These are phyloP conservation scores for Mycena polygramma DNA, from an alignment of 768 basidiomycete genomes.

Conservation along the genomic window DNA sequence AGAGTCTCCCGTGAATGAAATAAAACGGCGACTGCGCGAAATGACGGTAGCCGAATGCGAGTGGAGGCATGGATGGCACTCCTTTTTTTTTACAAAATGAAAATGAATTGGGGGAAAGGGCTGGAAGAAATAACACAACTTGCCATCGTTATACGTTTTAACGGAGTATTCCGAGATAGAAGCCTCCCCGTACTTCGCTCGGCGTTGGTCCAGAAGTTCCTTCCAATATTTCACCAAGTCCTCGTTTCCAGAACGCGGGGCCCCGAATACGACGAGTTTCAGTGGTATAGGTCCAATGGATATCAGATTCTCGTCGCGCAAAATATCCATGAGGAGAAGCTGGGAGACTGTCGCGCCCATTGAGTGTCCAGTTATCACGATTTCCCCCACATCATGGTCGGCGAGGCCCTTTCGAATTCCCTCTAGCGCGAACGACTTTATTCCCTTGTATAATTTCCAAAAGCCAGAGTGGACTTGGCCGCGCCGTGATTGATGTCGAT, in stretches of 20 bases:
- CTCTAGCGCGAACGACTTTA: slow-evolving; percentile 49
- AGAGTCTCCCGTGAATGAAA: slow-evolving; percentile 61
- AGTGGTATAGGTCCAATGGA: slow-evolving; percentile 49
- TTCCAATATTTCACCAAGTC: slow-evolving; percentile 58
- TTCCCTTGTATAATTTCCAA: slow-evolving; percentile 64
- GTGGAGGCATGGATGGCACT: slow-evolving; percentile 69
- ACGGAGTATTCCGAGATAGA: slow-evolving; percentile 62
- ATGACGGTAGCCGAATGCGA: slow-evolving; percentile 64
- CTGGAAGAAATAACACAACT: slow-evolving; percentile 25
- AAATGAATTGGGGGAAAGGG: background rate
- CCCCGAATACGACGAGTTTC: slow-evolving; percentile 64
- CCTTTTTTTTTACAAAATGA: slow-evolving; percentile 49
- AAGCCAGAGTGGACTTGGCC: slow-evolving; percentile 67
- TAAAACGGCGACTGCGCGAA: slow-evolving; percentile 64
- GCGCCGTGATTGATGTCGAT: slow-evolving; percentile 53
- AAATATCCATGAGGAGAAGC: slow-evolving; percentile 62
- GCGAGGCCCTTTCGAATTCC: slow-evolving; percentile 55
- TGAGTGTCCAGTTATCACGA: slow-evolving; percentile 70
- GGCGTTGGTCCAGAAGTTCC: slow-evolving; percentile 50
- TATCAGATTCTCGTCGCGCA: slow-evolving; percentile 46
- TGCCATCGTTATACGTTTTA: slow-evolving; percentile 71
- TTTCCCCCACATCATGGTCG: slow-evolving; percentile 52
- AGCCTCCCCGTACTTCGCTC: slow-evolving; percentile 49
- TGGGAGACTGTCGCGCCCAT: slow-evolving; percentile 69
- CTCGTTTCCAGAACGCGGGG: slow-evolving; percentile 63